Percentiles rank a stretch among this genome's conserved stretches.
Evolutionary conservation across 2,329 filamentous ascomycete genomes (phyloP).

Genomic region (Pseudovirgaria hyperparasitica): DNA sequence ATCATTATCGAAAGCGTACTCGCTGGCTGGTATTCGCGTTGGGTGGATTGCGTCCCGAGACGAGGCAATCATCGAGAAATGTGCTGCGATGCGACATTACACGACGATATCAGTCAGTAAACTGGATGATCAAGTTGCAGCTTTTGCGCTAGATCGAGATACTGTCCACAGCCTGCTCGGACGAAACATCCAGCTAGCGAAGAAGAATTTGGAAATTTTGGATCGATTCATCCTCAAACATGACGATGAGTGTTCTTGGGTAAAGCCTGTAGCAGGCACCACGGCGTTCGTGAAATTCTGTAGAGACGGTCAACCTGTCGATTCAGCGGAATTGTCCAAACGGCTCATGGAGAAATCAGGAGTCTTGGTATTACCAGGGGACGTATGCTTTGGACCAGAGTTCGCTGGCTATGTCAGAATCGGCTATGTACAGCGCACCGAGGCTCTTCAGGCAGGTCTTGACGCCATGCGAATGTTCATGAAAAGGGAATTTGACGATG

Average conservation of each 20-base stretch:
- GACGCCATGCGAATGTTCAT: slow-evolving; percentile 42
- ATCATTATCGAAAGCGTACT: slow-evolving; percentile 77
- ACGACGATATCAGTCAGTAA: slow-evolving; percentile 79
- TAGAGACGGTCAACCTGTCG: slow-evolving; percentile 47
- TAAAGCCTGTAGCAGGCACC: slow-evolving; percentile 64
- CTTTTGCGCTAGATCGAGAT: slow-evolving; percentile 54
- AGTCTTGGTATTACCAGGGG: slow-evolving; percentile 63
- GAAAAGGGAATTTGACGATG: slow-evolving; percentile 41
- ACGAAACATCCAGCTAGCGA: slow-evolving; percentile 54
- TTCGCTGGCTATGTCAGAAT: slow-evolving; percentile 62
- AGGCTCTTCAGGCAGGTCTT: slow-evolving; percentile 54
- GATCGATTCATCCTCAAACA: slow-evolving; percentile 55
- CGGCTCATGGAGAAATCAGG: slow-evolving; percentile 55
- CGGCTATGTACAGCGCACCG: slow-evolving; percentile 61
- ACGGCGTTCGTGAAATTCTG: slow-evolving; percentile 65
- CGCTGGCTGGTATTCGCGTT: slow-evolving; percentile 66
- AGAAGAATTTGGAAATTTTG: slow-evolving; percentile 53
- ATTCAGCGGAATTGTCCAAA: slow-evolving; percentile 61
- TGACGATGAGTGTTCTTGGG: slow-evolving; percentile 52
- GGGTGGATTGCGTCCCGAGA: slow-evolving; percentile 71
- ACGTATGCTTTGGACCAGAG: slow-evolving; percentile 59
- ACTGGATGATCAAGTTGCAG: slow-evolving; percentile 66
- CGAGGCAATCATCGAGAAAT: slow-evolving; percentile 45
- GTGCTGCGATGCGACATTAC: slow-evolving; percentile 60
- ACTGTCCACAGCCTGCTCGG: slow-evolving; percentile 52